Conservation (phyloP, 495 filamentous ascomycete species). For the Aspergillus conjunctus region DNA sequence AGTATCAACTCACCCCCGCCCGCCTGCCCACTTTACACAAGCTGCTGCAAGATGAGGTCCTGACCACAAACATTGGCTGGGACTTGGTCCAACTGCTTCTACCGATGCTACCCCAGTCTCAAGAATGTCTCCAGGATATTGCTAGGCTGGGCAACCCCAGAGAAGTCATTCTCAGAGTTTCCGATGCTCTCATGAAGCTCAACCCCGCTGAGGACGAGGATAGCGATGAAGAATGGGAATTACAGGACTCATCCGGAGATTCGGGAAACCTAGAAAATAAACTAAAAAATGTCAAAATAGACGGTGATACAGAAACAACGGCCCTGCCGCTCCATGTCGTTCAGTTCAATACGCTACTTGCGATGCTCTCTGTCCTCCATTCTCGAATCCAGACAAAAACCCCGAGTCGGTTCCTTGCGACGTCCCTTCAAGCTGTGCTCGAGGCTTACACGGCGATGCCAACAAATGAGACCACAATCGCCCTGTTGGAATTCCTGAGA, state of each 20-base stretch:
- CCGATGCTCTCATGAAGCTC: constrained; percentile 67
- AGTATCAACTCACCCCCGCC: constrained; percentile 77
- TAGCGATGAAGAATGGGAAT: constrained; percentile 28
- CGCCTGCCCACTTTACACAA: constrained; percentile 75
- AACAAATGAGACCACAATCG: constrained; percentile 67
- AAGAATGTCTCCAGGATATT: constrained; percentile 73
- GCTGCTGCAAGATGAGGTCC: constrained; percentile 76
- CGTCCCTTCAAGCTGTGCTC: constrained; percentile 76
- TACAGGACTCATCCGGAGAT: not conserved
- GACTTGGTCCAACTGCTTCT: constrained; percentile 87
- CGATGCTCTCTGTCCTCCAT: constrained; percentile 84
- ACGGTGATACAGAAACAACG: constrained; percentile 1
- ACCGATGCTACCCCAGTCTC: constrained; percentile 69
- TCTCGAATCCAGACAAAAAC: constrained; percentile 85
- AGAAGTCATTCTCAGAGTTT: constrained; percentile 88
- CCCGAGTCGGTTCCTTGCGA: constrained; percentile 90
- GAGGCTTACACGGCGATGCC: constrained; percentile 62
- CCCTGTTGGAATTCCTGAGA: constrained; percentile 74
- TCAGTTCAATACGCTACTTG: constrained; percentile 75
- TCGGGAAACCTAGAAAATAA: not conserved
- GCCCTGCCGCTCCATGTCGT: constrained; percentile 37
- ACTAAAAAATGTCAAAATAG: constrained; percentile 5
- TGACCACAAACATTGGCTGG: constrained; percentile 94
- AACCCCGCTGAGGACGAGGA: constrained; percentile 56
- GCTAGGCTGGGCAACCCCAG: constrained; percentile 87